These are phyloP conservation scores for Hypoxylon fuscum DNA, from an alignment of 495 filamentous ascomycete species.

Conservation along the genomic window DNA sequence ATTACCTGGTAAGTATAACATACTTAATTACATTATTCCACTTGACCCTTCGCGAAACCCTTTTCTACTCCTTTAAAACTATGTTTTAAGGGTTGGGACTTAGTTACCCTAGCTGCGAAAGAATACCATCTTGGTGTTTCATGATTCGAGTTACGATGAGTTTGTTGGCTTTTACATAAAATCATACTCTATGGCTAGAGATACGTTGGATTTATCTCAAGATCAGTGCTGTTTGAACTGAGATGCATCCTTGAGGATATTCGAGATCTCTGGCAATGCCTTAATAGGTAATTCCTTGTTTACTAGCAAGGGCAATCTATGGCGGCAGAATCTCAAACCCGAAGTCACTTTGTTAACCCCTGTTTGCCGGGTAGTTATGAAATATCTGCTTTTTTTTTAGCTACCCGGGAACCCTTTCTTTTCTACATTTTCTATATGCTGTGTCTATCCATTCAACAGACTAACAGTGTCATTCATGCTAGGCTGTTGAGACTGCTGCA, in stretches of 20 bases:
- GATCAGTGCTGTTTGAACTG: background rate
- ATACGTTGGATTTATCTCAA: background rate
- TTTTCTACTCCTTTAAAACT: background rate
- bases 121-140: background rate
- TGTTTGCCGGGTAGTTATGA: background rate
- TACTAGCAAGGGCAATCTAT: too few species aligned
- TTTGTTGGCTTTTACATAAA: background rate
- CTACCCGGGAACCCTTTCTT: background rate
- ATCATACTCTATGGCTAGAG: background rate
- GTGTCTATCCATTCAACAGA: background rate
- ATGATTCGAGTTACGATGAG: background rate
- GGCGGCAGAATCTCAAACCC: too few species aligned
- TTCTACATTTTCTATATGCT: background rate
- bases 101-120: background rate
- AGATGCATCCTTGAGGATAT: too few species aligned
- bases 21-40: background rate
- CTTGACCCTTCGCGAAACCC: background rate
- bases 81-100: background rate
- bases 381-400: too few species aligned
- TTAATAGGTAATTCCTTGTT: too few species aligned
- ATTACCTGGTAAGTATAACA: conserved; percentile 52
- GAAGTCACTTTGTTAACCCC: background rate
- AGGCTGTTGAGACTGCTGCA: conserved; percentile 57
- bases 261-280: too few species aligned
- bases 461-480: conserved; percentile 21